Percentiles rank a stretch among this genome's conserved stretches.
Conservation (phyloP, 2,329 filamentous ascomycete species). For the Cadophora sp. region DNA sequence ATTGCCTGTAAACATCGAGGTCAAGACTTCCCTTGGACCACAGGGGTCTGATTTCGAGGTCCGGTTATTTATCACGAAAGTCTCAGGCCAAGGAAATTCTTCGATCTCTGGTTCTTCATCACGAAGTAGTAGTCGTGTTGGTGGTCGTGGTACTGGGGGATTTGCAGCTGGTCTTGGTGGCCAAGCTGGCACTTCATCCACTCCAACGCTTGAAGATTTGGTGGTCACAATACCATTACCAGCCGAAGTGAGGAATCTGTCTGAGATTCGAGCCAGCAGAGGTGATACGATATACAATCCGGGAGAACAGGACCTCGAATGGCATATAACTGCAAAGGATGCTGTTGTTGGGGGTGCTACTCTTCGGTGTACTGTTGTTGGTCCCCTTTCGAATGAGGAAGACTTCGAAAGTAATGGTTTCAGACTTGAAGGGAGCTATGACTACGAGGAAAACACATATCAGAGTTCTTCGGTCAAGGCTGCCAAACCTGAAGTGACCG, state of each 20-base stretch:
- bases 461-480: conserved; percentile 50
- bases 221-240: conserved; percentile 81
- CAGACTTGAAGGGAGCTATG: conserved; percentile 48
- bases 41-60: conserved; percentile 89
- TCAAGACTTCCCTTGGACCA: conserved; percentile 79
- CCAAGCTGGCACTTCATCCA: conserved; percentile 52
- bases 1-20: conserved; percentile 81
- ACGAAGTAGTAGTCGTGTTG: conserved; percentile 45
- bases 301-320: conserved; percentile 76
- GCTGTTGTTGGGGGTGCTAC: conserved; percentile 73
- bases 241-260: conserved; percentile 78
- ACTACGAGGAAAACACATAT: conserved; percentile 62
- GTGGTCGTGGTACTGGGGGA: conserved; percentile 54
- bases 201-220: conserved; percentile 74
- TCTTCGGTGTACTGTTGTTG: conserved; percentile 81
- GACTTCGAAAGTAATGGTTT: conserved; percentile 50
- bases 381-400: conserved; percentile 60
- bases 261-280: conserved; percentile 79
- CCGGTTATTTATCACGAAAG: conserved; percentile 72
- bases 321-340: conserved; percentile 82
- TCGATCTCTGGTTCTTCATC: conserved; percentile 49
- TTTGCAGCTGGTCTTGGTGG: conserved; percentile 51
- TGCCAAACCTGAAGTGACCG: conserved; percentile 47
- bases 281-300: conserved; percentile 86
- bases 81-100: conserved; percentile 57